Evolutionary conservation across 176 grass and related monocot species (phyloP).

Genomic region (Typha latifolia): DNA sequence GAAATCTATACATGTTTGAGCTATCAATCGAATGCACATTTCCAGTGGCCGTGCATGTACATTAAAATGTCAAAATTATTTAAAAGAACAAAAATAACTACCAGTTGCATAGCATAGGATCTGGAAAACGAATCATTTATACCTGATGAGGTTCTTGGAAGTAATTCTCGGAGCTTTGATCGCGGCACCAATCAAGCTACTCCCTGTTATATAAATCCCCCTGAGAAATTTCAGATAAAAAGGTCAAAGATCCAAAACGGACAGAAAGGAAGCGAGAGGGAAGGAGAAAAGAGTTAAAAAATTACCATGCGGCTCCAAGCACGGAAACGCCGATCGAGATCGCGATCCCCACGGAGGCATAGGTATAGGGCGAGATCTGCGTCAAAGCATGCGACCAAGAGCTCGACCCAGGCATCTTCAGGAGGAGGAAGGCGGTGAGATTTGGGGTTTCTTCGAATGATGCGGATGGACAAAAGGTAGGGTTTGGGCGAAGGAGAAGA

Average conservation of each 20-base stretch:
- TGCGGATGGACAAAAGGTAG: neutral
- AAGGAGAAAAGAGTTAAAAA: neutral
- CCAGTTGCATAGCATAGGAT: neutral
- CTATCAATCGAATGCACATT: neutral
- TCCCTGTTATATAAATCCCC: slow-evolving; percentile 98
- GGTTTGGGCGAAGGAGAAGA: too few relatives aligned
- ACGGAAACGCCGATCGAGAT: slow-evolving; percentile 98
- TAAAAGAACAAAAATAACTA: neutral
- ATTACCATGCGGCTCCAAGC: slow-evolving; percentile 86
- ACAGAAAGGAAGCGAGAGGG: neutral
- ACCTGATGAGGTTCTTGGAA: slow-evolving; percentile 98
- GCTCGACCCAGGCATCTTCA: slow-evolving; percentile 50
- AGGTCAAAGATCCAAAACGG: neutral
- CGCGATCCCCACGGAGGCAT: slow-evolving; percentile 86
- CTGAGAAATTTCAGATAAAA: slow-evolving; percentile 25
- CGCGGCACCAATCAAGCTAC: slow-evolving; percentile 88
- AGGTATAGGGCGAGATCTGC: slow-evolving; percentile 97
- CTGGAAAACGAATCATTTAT: neutral
- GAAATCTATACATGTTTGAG: too few relatives aligned
- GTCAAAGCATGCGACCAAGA: slow-evolving; percentile 72
- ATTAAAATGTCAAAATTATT: neutral
- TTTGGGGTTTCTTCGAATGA: neutral
- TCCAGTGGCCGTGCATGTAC: neutral
- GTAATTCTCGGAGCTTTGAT: slow-evolving; percentile 99
- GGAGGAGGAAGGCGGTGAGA: neutral